Percentiles rank a stretch among this genome's conserved stretches.
Conservation (phyloP, 306 rosid species). For the Prosopis cineraria region DNA sequence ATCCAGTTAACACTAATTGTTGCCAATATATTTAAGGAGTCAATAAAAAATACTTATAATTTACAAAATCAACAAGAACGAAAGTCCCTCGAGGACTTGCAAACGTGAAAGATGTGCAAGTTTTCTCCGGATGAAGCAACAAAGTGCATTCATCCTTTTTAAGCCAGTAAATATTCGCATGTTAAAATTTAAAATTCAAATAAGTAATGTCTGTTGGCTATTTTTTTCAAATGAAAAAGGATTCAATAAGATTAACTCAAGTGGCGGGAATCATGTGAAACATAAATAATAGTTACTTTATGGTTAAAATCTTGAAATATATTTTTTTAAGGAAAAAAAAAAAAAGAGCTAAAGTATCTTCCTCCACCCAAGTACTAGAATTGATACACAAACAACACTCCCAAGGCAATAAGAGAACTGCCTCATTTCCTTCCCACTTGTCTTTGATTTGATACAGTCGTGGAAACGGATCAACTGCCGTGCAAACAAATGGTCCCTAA, state of each 20-base stretch:
- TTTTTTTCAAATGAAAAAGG: not conserved
- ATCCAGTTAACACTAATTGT: not conserved
- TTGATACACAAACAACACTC: not conserved
- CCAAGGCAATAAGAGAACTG: not conserved
- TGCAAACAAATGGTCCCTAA: not conserved
- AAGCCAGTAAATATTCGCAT: not conserved
- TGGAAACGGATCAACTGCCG: not conserved
- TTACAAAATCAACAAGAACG: no score
- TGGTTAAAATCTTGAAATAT: not conserved
- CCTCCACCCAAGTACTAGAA: no score
- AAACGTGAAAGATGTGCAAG: not conserved
- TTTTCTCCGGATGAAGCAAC: not conserved
- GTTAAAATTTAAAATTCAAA: not conserved
- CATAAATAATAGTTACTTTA: not conserved
- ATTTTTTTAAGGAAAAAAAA: no score
- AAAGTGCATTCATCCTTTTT: not conserved
- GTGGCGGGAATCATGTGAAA: not conserved
- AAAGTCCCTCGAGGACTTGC: no score
- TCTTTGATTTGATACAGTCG: not conserved
- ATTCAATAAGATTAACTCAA: not conserved
- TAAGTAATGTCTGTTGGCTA: not conserved
- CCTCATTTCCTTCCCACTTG: not conserved
- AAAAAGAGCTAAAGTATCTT: not conserved
- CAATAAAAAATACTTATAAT: no score
- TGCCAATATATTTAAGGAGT: not conserved